Conservation (phyloP, 306 rosid genomes). For the Quillaja saponaria region DNA sequence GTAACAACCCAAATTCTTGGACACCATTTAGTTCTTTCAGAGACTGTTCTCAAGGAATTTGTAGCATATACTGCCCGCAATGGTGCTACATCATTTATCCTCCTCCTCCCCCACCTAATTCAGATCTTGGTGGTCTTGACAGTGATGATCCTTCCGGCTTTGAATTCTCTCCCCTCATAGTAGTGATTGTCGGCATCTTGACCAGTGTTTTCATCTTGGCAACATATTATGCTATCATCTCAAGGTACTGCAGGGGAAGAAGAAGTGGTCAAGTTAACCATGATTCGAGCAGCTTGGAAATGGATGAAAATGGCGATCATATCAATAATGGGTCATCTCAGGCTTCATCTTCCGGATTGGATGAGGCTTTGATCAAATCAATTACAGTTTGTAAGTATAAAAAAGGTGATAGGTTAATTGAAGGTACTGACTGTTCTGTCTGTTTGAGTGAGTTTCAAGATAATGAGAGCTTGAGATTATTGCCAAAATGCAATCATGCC, state of each 20-base stretch:
- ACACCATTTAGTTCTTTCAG: slow-evolving; percentile 38
- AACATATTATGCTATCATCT: slow-evolving; percentile 61
- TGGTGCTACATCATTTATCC: slow-evolving; percentile 70
- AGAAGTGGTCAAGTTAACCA: background rate
- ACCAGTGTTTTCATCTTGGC: slow-evolving; percentile 62
- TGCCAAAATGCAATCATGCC: slow-evolving; percentile 75
- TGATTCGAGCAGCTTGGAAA: slow-evolving; percentile 1
- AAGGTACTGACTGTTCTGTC: slow-evolving; percentile 73
- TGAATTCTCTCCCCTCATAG: slow-evolving; percentile 71
- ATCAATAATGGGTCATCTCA: slow-evolving; percentile 27
- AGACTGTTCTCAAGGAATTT: slow-evolving; percentile 66
- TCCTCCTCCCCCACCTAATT: slow-evolving; percentile 73
- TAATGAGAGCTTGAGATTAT: slow-evolving; percentile 55
- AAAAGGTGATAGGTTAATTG: slow-evolving; percentile 47
- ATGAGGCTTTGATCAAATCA: slow-evolving; percentile 57
- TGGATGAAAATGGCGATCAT: slow-evolving; percentile 9
- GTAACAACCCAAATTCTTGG: slow-evolving; percentile 48
- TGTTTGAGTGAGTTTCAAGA: slow-evolving; percentile 77
- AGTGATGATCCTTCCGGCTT: slow-evolving; percentile 19
- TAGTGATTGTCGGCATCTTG: slow-evolving; percentile 67
- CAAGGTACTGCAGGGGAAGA: slow-evolving; percentile 54
- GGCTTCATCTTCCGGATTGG: slow-evolving; percentile 48
- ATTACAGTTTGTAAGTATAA: slow-evolving; percentile 56
- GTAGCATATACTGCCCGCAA: slow-evolving; percentile 80
- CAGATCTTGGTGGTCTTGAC: background rate